These are phyloP conservation scores for Pilatotrama ljubarskyi DNA, from an alignment of 768 basidiomycete genomes.

Conservation along the genomic window DNA sequence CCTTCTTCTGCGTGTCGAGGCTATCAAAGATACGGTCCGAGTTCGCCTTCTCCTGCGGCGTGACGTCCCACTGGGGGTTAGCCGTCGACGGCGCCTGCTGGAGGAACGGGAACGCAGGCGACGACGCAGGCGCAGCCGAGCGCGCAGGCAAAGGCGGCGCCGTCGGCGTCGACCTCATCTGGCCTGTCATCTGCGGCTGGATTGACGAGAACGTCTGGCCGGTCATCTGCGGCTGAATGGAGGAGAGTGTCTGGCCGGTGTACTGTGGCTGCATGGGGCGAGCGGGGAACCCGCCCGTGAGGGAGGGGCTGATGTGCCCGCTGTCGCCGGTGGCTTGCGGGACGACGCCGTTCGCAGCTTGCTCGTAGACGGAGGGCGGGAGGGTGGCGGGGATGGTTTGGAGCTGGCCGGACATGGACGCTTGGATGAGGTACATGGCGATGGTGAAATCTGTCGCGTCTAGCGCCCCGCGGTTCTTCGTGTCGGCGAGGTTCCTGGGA, in stretches of 20 bases:
- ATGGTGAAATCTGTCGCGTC: conserved; percentile 92
- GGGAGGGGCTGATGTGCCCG: conserved; percentile 60
- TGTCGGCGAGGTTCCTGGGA: conserved; percentile 89
- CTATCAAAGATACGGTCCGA: conserved; percentile 79
- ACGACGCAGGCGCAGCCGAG: conserved; percentile 23
- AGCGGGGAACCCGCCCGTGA: conserved; percentile 40
- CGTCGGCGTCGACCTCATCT: conserved; percentile 30
- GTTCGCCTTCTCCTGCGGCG: conserved; percentile 71
- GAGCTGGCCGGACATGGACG: conserved; percentile 79
- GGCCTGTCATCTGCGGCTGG: conserved; percentile 68
- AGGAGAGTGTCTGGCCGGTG: conserved; percentile 54
- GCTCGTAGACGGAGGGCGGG: conserved; percentile 84
- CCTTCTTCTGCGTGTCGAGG: conserved; percentile 73
- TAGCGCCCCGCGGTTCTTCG: conserved; percentile 84
- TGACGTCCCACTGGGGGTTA: conserved; percentile 76
- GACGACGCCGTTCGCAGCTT: conserved; percentile 53
- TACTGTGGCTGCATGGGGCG: conserved; percentile 57
- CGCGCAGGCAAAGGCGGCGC: conserved; percentile 31
- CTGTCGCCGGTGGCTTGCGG: conserved; percentile 61
- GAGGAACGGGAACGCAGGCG: conserved; percentile 24
- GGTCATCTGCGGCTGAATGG: conserved; percentile 51
- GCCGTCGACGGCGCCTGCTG: conserved; percentile 21
- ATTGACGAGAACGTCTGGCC: conserved; percentile 39
- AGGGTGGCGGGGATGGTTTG: conserved; percentile 70
- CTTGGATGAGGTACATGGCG: conserved; percentile 96